Conservation (phyloP, 176 grass and related monocot genomes). For the maize (Zea mays) region Zm-B73-REFERENCE-NAM-5.0 NC_050100.1:221978001-221978500, state of each 20-base stretch:
- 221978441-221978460: not conserved
- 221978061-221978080: conserved; percentile 74
- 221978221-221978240: too few relatives aligned
- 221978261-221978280: too few relatives aligned
- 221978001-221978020: too few relatives aligned
- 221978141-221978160: not conserved
- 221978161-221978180: too few relatives aligned
- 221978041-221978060: conserved; percentile 40
- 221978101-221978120: conserved; percentile 37
- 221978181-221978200: too few relatives aligned
- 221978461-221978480: not conserved
- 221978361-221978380: not conserved
- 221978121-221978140: not conserved
- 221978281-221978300: not conserved
- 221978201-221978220: not conserved
- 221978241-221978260: not conserved
- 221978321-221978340: not conserved
- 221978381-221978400: not conserved
- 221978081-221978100: conserved; percentile 59
- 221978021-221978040: conserved; percentile 27
- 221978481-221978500: not conserved
- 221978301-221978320: not conserved
- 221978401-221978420: too few relatives aligned
- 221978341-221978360: not conserved
- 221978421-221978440: not conserved